Evolutionary conservation across 2,329 filamentous ascomycete genomes (phyloP).

Genomic region (Sporothrix brunneoviolacea): DNA sequence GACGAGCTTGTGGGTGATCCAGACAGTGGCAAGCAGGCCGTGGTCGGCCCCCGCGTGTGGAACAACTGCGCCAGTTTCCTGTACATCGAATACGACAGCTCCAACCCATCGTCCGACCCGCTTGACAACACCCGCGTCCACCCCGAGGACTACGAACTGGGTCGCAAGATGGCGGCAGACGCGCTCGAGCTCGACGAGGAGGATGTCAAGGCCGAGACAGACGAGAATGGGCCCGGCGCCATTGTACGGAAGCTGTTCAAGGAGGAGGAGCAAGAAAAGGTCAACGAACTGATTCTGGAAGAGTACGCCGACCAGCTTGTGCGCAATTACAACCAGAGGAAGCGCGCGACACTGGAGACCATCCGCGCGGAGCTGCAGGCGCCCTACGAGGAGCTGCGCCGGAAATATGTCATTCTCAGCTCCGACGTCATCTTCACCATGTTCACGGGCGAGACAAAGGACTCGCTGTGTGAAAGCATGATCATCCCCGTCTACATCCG

Average conservation of each 20-base stretch:
- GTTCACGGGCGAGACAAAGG: constrained; percentile 86
- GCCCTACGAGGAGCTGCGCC: constrained; percentile 89
- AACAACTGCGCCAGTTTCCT: constrained; percentile 96
- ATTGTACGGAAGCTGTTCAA: constrained; percentile 94
- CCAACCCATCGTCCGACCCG: constrained; percentile 77
- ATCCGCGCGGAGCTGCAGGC: constrained; percentile 89
- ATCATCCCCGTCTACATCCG: constrained; percentile 85
- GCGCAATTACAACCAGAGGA: constrained; percentile 85
- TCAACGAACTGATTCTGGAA: constrained; percentile 92
- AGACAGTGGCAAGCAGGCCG: constrained; percentile 67
- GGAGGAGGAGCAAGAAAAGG: constrained; percentile 86
- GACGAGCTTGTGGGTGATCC: constrained; percentile 85
- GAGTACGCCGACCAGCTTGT: constrained; percentile 96
- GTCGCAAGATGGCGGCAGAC: constrained; percentile 96
- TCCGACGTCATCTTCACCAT: constrained; percentile 88
- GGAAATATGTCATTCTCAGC: constrained; percentile 63
- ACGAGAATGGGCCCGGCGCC: constrained; percentile 81
- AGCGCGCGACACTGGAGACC: constrained; percentile 91
- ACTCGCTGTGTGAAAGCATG: constrained; percentile 82
- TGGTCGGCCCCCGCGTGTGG: constrained; percentile 86
- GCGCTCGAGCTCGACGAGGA: constrained; percentile 95
- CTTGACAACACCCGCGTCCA: constrained; percentile 96
- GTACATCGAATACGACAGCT: constrained; percentile 80
- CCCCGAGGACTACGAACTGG: constrained; percentile 96
- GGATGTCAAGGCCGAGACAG: constrained; percentile 89